Percentiles rank a stretch among this genome's conserved stretches.
Conservation (phyloP, 768 basidiomycete genomes). For the Arthromyces matolae region DNA sequence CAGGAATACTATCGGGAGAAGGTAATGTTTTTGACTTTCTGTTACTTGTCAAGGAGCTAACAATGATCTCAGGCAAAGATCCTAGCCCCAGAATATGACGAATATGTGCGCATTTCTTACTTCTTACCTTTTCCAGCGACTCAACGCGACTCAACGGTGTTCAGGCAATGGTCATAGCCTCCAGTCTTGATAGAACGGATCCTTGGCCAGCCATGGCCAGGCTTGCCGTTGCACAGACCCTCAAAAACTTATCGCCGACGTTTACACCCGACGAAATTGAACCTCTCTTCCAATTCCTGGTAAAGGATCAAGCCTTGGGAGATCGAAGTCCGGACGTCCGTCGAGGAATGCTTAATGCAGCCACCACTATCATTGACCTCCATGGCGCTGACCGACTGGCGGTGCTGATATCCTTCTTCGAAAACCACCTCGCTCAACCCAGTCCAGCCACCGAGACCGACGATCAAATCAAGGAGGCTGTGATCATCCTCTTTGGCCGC, state of each 20-base stretch:
- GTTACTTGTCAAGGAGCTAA: not conserved
- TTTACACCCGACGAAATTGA: conserved; percentile 61
- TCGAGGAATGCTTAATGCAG: conserved; percentile 81
- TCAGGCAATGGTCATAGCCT: conserved; percentile 90
- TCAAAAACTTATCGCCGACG: conserved; percentile 62
- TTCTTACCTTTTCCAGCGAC: not conserved
- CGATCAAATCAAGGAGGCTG: conserved; percentile 91
- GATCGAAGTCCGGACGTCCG: conserved; percentile 82
- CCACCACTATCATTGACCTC: conserved; percentile 76
- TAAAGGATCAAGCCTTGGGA: conserved; percentile 83
- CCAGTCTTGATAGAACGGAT: conserved; percentile 81
- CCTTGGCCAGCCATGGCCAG: conserved; percentile 89
- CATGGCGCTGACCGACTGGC: conserved; percentile 74
- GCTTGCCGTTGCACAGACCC: conserved; percentile 64
- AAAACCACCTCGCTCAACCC: conserved; percentile 60
- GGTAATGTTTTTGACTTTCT: conserved; percentile 36
- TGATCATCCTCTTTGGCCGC: conserved; percentile 91
- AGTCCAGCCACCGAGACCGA: conserved; percentile 63
- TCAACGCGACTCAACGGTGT: too few species aligned
- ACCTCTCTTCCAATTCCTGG: conserved; percentile 80
- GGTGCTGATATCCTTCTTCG: conserved; percentile 77
- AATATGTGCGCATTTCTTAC: conserved; percentile 60
- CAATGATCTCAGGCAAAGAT: conserved; percentile 62
- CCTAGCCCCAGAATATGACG: conserved; percentile 87
- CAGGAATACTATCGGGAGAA: conserved; percentile 81